These are phyloP conservation scores for Maudiozyma serrabonitensis DNA, from an alignment of 805 yeast genomes.

Conservation along the genomic window DNA sequence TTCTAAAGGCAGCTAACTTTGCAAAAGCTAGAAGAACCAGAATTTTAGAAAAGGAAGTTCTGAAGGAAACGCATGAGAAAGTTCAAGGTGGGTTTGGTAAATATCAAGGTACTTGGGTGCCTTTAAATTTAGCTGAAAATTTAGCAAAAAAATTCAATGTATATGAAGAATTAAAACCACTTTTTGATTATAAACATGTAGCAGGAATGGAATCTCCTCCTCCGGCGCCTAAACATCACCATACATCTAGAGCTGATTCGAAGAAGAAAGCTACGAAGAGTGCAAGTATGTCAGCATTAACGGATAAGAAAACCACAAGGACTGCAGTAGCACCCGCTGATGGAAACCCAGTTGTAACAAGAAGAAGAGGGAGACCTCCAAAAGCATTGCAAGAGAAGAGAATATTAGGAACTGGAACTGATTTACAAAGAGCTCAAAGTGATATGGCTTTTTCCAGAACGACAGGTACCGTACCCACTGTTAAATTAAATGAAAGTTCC, in stretches of 20 bases:
- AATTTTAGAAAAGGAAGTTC: constrained; percentile 84
- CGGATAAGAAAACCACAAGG: constrained; percentile 27
- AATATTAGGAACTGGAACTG: constrained; percentile 8
- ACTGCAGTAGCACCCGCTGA: neutral
- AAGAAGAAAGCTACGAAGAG: constrained; percentile 24
- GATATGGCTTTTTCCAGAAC: constrained; percentile 23
- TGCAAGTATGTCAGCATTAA: constrained; percentile 13
- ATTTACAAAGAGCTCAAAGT: constrained; percentile 23
- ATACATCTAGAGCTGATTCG: constrained; percentile 42
- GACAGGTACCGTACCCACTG: constrained; percentile 18
- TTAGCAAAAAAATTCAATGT: constrained; percentile 61
- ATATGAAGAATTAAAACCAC: constrained; percentile 48
- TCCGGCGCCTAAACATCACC: constrained; percentile 58
- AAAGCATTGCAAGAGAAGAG: constrained; percentile 13
- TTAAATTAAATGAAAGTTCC: constrained; percentile 18
- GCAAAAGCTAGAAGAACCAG: constrained; percentile 91
- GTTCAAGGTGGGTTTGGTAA: constrained; percentile 97
- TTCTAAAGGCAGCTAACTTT: constrained; percentile 83
- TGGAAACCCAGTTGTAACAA: constrained; percentile 13
- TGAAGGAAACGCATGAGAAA: constrained; percentile 78
- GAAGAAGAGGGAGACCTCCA: constrained; percentile 28
- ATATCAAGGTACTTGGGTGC: constrained; percentile 96
- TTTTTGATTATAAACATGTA: constrained; percentile 49
- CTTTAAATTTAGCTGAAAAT: constrained; percentile 59
- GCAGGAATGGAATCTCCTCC: constrained; percentile 46